phyloP scores from a whole-genome alignment of 2,329 filamentous ascomycete genomes.

The Helotiales sp. region DNA sequence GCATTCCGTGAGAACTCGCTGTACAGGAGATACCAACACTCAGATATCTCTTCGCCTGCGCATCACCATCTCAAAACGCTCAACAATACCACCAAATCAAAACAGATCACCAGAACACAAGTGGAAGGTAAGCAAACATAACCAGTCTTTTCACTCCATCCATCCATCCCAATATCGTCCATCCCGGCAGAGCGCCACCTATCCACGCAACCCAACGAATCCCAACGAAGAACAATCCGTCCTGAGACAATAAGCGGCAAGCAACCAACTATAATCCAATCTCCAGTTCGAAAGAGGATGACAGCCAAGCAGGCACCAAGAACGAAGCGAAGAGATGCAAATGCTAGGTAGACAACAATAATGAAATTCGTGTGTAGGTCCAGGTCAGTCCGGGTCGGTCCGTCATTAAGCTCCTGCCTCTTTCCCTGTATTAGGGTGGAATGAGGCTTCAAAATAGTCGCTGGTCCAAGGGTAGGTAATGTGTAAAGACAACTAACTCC shows the following conservation, averaged over 20 bases:
- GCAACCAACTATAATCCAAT: background rate
- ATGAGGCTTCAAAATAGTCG: background rate
- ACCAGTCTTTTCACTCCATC: background rate
- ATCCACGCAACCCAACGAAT: background rate
- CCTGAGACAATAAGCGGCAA: background rate
- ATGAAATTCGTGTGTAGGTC: slow-evolving; percentile 9
- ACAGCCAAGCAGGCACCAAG: background rate
- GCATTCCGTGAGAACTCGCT: background rate
- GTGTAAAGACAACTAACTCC: background rate
- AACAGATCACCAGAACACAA: background rate
- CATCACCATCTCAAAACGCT: background rate
- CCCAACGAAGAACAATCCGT: background rate
- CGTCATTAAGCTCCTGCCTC: slow-evolving; percentile 2
- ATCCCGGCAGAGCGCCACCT: background rate
- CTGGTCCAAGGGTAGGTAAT: background rate
- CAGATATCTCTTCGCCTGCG: background rate
- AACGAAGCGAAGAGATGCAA: background rate
- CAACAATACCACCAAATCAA: background rate
- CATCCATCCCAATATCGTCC: background rate
- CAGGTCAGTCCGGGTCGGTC: background rate
- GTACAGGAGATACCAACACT: slow-evolving; percentile 1
- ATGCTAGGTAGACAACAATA: slow-evolving; percentile 12
- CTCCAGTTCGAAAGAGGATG: background rate
- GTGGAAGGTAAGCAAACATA: background rate
- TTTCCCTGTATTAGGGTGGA: background rate